Percentiles rank a stretch among this genome's conserved stretches.
Evolutionary conservation across 176 grass and related monocot genomes (phyloP).

Genomic region (Pontederia paniculata): DNA sequence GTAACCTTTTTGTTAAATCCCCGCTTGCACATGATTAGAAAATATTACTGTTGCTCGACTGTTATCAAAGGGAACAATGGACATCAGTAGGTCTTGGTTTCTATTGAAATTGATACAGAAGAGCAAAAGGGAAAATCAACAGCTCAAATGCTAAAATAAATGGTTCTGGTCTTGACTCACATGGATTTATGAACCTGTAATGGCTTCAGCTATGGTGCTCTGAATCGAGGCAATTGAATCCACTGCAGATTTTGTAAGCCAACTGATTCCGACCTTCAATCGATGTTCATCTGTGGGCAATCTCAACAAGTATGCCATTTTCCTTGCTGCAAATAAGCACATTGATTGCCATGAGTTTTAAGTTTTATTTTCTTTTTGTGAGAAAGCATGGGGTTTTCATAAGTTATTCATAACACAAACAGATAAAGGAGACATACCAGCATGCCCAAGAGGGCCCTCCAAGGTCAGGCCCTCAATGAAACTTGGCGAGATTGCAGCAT

Average conservation of each 20-base stretch:
- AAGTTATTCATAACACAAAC: neutral
- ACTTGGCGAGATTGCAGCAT: slow-evolving; percentile 64
- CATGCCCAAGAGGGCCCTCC: slow-evolving; percentile 82
- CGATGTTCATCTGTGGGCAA: slow-evolving; percentile 90
- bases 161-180: too few species aligned
- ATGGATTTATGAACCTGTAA: slow-evolving; percentile 30
- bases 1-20: too few species aligned
- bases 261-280: slow-evolving; percentile 83
- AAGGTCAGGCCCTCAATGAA: slow-evolving; percentile 89
- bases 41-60: too few species aligned
- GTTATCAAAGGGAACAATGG: too few species aligned
- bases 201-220: slow-evolving; percentile 43
- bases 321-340: slow-evolving; percentile 54
- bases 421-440: slow-evolving; percentile 34
- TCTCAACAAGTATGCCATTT: slow-evolving; percentile 77
- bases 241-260: slow-evolving; percentile 62
- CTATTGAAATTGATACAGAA: too few species aligned
- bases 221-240: slow-evolving; percentile 66
- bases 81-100: too few species aligned
- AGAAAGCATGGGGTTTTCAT: neutral
- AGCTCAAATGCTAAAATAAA: too few species aligned
- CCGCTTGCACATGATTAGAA: too few species aligned
- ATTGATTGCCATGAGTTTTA: neutral
- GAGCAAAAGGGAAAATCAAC: too few species aligned
- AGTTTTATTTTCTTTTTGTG: too few species aligned